Conservation (phyloP, 2,329 filamentous ascomycete species). For the Talaromyces amestolkiae region DNA sequence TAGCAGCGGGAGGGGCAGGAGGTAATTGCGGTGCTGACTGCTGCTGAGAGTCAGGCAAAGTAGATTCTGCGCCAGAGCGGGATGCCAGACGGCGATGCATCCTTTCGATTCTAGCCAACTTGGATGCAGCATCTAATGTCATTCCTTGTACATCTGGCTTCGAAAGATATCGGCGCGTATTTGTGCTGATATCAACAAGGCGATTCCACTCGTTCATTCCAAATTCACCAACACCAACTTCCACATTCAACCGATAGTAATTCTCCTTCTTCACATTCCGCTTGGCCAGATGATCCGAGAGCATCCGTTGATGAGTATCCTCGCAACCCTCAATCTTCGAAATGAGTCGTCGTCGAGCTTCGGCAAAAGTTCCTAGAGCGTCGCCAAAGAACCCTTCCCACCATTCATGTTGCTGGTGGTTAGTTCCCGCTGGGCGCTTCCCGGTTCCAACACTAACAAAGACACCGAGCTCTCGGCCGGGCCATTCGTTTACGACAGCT, state of each 20-base stretch:
- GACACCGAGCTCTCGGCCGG: constrained; percentile 84
- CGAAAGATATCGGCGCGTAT: constrained; percentile 78
- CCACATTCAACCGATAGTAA: constrained; percentile 95
- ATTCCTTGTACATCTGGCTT: constrained; percentile 72
- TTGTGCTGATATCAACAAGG: constrained; percentile 90
- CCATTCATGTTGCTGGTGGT: constrained; percentile 71
- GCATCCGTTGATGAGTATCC: constrained; percentile 81
- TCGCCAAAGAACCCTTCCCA: constrained; percentile 79
- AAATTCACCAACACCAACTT: constrained; percentile 93
- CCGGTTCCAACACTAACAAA: constrained; percentile 95
- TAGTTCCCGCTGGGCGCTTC: constrained; percentile 71
- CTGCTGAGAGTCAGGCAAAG: constrained; percentile 7
- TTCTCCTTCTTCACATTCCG: constrained; percentile 81
- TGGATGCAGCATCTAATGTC: constrained; percentile 72
- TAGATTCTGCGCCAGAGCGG: constrained; percentile 37
- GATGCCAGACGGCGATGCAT: constrained; percentile 68
- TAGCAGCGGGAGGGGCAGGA: constrained; percentile 31
- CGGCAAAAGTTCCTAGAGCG: constrained; percentile 79
- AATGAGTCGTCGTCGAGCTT: constrained; percentile 80
- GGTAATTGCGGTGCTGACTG: background rate
- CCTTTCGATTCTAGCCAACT: constrained; percentile 78
- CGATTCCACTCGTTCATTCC: constrained; percentile 98
- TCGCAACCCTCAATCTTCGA: constrained; percentile 95
- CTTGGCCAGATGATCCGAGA: constrained; percentile 70
- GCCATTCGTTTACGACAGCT: constrained; percentile 90